Evolutionary conservation across 1,139 yeast species (phyloP), one percentile per base, ranked within the genome.

Genomic region (Ogataea hybrid): DNA sequence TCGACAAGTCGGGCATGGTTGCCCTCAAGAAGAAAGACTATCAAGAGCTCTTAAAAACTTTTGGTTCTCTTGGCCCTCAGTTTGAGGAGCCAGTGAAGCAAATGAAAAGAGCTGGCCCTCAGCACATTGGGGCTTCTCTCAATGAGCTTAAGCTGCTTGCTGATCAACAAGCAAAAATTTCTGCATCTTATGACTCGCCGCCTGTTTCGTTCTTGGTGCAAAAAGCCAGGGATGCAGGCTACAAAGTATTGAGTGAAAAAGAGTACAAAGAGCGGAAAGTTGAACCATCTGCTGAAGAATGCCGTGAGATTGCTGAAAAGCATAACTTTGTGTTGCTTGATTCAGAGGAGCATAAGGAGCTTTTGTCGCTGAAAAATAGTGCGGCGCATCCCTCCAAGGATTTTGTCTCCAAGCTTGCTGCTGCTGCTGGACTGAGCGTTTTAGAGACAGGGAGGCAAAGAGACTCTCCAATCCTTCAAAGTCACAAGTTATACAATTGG

Each of bases 1-100:
- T 61, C 25, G 52, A 53, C 14, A 50, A 53, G 32, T 48, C 65
- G 10, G 73, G 71, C 4, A 56, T 70, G 44, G 57, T 64, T 5
- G 59, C 68, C 1, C 22, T 69, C 3, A 48, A 67, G 8, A 50
- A 49, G n/a, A 50, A 50, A 15, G 66, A 64, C n/a, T 54, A 62
- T 20, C 51, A 50, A 0, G 53, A 39, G 25, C 33, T 52, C 18
- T 17, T 48, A 37, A 41, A 43, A 25, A 33, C 42, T 12, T 20
- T 50, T 16, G 41, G 42, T 4, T 39, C 49, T n/a, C 39, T 45
- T 18, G 55, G 58, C 5, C 39, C 40, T 2, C 46, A 42, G 16
- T 43, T 51, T 31, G 51, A 43, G 1, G 41, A 31, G 3, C 32
- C 45, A 15, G 37, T 39, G n/a, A 35, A 36, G 4, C 43, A 40